Evolutionary conservation across 140 eudicot genomes (phyloP).

Genomic region (Oenanthe javanica): DNA sequence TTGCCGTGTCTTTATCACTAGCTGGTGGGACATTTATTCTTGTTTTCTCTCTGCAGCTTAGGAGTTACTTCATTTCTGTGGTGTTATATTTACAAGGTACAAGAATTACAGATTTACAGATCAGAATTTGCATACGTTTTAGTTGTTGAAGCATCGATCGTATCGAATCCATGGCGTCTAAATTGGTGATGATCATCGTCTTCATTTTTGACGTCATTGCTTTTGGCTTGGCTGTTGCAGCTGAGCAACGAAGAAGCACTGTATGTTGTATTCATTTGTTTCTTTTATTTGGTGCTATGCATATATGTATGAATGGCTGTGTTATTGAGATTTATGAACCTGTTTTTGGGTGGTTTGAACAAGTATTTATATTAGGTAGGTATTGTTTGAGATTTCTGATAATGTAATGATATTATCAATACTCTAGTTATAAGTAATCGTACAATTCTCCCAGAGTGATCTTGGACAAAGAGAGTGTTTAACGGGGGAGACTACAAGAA

Average conservation of each 20-base stretch:
- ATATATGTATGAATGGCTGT: neutral
- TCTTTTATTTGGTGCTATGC: neutral
- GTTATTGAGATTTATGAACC: neutral
- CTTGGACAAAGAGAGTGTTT: neutral
- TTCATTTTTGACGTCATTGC: slow-evolving; percentile 58
- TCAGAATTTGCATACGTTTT: neutral
- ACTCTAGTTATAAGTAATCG: neutral
- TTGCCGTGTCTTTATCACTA: slow-evolving; percentile 1
- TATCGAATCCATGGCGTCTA: slow-evolving; percentile 56
- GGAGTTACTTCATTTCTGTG: neutral
- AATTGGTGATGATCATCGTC: slow-evolving; percentile 34
- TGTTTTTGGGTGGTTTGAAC: neutral
- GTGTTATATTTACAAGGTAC: neutral
- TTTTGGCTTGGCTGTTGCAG: slow-evolving; percentile 90
- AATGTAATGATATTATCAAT: too few species aligned
- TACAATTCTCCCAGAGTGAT: neutral
- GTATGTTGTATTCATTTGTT: slow-evolving; percentile 26
- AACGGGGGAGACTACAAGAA: too few species aligned
- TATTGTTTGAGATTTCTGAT: neutral
- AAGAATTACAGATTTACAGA: neutral
- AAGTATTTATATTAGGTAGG: neutral
- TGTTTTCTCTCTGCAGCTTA: neutral
- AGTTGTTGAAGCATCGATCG: neutral
- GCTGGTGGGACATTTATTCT: neutral
- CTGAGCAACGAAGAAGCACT: slow-evolving; percentile 84